phyloP scores from a whole-genome alignment of 2,329 filamentous ascomycete genomes.

The Colletotrichum nymphaeae region DNA sequence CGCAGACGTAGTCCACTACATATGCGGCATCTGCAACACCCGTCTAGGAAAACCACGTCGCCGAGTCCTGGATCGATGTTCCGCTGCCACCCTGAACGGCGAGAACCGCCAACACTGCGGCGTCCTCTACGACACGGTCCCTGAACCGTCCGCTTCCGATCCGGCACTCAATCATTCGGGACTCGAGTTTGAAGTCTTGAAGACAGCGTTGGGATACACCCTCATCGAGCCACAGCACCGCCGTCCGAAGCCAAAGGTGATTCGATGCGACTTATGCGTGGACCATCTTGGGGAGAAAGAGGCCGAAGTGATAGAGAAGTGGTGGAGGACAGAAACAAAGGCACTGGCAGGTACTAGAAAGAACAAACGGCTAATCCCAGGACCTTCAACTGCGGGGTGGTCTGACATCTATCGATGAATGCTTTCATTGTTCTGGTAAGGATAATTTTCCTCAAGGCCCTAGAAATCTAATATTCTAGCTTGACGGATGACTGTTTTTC shows the following conservation, averaged over 20 bases:
- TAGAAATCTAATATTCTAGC: not conserved
- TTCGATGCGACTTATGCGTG: slow-evolving; percentile 18
- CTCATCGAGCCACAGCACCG: not conserved
- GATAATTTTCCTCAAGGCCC: not conserved
- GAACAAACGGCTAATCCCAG: not conserved
- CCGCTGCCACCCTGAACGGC: not conserved
- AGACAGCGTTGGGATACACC: slow-evolving; percentile 10
- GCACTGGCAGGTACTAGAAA: not conserved
- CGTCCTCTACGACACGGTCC: slow-evolving; percentile 2
- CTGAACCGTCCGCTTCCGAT: not conserved
- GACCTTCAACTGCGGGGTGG: slow-evolving; percentile 14
- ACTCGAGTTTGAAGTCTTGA: slow-evolving; percentile 19
- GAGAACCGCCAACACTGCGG: slow-evolving; percentile 5
- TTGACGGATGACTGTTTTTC: not conserved
- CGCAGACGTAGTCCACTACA: not conserved
- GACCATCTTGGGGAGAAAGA: slow-evolving; percentile 18
- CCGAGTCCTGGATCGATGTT: slow-evolving; percentile 11
- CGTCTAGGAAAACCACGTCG: slow-evolving; percentile 10
- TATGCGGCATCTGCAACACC: slow-evolving; percentile 19
- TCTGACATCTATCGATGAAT: slow-evolving; percentile 9
- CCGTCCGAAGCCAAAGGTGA: not conserved
- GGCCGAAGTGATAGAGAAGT: slow-evolving; percentile 3
- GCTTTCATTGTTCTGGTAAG: not conserved
- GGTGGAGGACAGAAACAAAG: slow-evolving; percentile 12
- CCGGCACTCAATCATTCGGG: slow-evolving; percentile 14